Base-by-base conservation (phyloP, 768 basidiomycete species). In the Candolleomyces aberdarensis region DNA sequence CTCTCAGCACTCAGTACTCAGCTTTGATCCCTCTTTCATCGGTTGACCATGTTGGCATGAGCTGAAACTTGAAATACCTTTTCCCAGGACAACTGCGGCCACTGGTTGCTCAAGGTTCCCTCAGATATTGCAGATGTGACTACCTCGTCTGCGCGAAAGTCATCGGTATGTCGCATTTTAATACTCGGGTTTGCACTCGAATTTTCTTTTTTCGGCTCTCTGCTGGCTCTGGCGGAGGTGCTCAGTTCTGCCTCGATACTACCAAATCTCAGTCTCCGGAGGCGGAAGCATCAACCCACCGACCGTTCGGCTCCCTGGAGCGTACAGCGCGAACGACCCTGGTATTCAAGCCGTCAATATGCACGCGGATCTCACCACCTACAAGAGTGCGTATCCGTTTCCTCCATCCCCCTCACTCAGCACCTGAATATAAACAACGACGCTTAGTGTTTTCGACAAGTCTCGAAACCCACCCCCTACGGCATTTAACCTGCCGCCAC, bases 341-440 rank as follows among this genome's bases (percentile, higher is more conserved):
- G 69, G 65, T 48, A 80, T 83, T 66, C n/a, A n/a, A n/a, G 69
- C 80, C 55, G 75, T 83, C 71, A 79, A 83, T 71, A 80, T 83
- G 61, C 80, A 84, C 72, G 65, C 69, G 44, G 60, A 65, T 17
- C 74, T 79, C 53, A 70, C 66, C 43, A 73, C 76, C 48, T 83
- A 82, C 66, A 63, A 61, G 40, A 74, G 78, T 80, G 56, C 59
- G 76, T 71, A n/a, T n/a, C n/a, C n/a, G n/a, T 48, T 11, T 13
- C 11, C 32, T 47, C 58, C 39, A 22, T 31, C 48, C 9, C 31
- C 26, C 15, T 41, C 29, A 17, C n/a, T n/a, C 15, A 32, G 13
- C 51, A 48, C 53, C 26, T 43, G 20, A 48, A 8, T 6, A 13
- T 31, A 39, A 17, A 43, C 44, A 13, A 46, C 11, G 17, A 46